phyloP scores from a whole-genome alignment of 1,139 yeast species.

The Insectozyma bohioensis region DNA sequence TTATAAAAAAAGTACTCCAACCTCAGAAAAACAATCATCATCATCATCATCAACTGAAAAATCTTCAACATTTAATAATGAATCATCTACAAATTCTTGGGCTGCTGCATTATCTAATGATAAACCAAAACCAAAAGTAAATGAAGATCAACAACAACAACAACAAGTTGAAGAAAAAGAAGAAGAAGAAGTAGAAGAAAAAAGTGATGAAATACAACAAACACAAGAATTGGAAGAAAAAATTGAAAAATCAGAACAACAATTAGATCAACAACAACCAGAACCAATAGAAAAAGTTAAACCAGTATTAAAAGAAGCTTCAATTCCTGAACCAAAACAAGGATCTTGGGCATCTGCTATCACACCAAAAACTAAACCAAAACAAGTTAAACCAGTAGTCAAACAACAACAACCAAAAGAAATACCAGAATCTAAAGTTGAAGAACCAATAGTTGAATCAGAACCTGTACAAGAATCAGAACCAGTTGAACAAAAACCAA shows the following conservation, averaged over 20 bases:
- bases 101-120: conserved; percentile 49
- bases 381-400: conserved; percentile 12
- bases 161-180: conserved; percentile 5
- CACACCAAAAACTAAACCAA: conserved; percentile 51
- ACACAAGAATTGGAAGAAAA: conserved; percentile 4
- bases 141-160: conserved; percentile 1
- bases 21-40: conserved; percentile 4
- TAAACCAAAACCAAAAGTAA: conserved; percentile 24
- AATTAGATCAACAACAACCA: conserved; percentile 3
- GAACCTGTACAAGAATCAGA: conserved; percentile 23
- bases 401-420: conserved; percentile 11
- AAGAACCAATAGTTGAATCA: conserved; percentile 18
- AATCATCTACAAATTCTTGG: conserved; percentile 29
- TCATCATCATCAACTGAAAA: conserved; percentile 7
- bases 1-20: conserved; percentile 5
- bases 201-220: conserved; percentile 5
- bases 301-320: conserved; percentile 30
- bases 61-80: conserved; percentile 4
- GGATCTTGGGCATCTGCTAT: conserved; percentile 62
- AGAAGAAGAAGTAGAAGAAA: conserved; percentile 9
- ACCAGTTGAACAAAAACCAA: conserved; percentile 14
- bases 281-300: conserved; percentile 16
- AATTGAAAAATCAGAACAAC: conserved; percentile 3
- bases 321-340: conserved; percentile 32
- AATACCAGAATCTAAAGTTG: conserved; percentile 8